Percentiles rank a stretch among this genome's conserved stretches.
phyloP scores from a whole-genome alignment of 2,329 filamentous ascomycete genomes.

The Penicillium capsulatum region DNA sequence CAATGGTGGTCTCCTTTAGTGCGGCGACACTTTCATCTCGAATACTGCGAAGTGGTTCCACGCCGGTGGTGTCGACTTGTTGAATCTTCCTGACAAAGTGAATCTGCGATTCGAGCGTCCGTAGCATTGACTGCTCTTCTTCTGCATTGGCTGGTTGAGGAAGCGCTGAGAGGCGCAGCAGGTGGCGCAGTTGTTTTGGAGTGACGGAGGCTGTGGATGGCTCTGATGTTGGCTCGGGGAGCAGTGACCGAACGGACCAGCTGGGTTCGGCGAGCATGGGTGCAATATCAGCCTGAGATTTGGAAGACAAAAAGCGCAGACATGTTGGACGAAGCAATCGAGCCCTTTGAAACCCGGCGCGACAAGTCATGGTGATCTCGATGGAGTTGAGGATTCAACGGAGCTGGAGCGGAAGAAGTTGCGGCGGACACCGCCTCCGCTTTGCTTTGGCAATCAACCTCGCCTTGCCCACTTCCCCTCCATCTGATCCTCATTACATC shows the following conservation, averaged over 20 bases:
- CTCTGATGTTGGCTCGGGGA: constrained; percentile 48
- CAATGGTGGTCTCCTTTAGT: constrained; percentile 38
- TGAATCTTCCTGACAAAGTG: constrained; percentile 89
- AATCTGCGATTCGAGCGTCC: constrained; percentile 74
- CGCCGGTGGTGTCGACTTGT: constrained; percentile 65
- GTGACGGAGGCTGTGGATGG: constrained; percentile 49
- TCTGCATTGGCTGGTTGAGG: constrained; percentile 61
- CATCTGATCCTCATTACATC: background rate
- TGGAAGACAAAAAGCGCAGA: constrained; percentile 25
- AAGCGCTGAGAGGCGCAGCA: constrained; percentile 84
- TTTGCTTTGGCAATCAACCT: constrained; percentile 13
- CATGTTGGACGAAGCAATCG: background rate
- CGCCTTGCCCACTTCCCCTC: constrained; percentile 11
- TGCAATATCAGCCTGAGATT: constrained; percentile 28
- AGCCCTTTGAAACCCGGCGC: no score
- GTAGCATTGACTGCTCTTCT: constrained; percentile 67
- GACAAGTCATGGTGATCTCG: no score
- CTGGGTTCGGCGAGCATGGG: constrained; percentile 63
- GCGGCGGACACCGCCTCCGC: constrained; percentile 22
- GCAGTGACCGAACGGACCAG: constrained; percentile 78
- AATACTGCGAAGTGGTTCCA: constrained; percentile 72
- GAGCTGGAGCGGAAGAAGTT: constrained; percentile 1
- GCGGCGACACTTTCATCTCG: constrained; percentile 61
- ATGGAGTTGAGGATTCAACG: no score
- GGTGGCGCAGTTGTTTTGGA: constrained; percentile 67